Evolutionary conservation across 139 green algal species (phyloP).

Genomic region (Chlorella sorokiniana): DNA sequence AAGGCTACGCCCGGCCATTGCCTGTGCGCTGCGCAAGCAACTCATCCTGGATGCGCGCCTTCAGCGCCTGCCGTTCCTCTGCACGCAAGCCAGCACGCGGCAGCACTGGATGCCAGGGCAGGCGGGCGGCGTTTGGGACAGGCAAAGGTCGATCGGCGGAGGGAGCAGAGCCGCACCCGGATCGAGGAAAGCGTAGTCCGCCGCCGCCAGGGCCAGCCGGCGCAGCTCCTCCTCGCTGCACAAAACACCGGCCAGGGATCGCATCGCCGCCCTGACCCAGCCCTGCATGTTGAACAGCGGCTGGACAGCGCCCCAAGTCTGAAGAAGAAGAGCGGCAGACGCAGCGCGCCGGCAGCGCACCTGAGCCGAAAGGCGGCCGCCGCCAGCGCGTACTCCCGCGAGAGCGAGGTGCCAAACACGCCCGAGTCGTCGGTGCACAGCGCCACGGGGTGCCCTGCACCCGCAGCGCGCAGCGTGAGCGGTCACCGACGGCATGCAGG

Average conservation of each 20-base stretch:
- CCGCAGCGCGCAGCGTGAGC: neutral
- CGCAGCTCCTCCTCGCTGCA: slow-evolving; percentile 28
- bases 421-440: slow-evolving; percentile 86
- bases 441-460: slow-evolving; percentile 71
- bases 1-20: slow-evolving; percentile 12
- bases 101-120: neutral
- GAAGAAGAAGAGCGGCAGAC: neutral
- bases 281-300: neutral
- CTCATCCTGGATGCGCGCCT: slow-evolving; percentile 3
- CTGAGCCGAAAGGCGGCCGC: slow-evolving; percentile 51
- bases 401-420: slow-evolving; percentile 74
- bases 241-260: neutral
- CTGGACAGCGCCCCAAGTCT: neutral
- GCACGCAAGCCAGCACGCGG: neutral
- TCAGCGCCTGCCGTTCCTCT: slow-evolving; percentile 8
- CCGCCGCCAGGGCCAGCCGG: slow-evolving; percentile 20
- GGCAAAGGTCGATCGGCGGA: neutral
- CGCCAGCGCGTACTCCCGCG: slow-evolving; percentile 62
- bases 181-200: slow-evolving; percentile 44
- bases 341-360: neutral
- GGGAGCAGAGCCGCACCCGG: neutral
- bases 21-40: slow-evolving; percentile 1
- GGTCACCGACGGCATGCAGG: neutral
- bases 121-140: neutral
- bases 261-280: neutral